phyloP scores from a whole-genome alignment of 1,284 basidiomycete species.

The Retiboletus flavoniger region DNA sequence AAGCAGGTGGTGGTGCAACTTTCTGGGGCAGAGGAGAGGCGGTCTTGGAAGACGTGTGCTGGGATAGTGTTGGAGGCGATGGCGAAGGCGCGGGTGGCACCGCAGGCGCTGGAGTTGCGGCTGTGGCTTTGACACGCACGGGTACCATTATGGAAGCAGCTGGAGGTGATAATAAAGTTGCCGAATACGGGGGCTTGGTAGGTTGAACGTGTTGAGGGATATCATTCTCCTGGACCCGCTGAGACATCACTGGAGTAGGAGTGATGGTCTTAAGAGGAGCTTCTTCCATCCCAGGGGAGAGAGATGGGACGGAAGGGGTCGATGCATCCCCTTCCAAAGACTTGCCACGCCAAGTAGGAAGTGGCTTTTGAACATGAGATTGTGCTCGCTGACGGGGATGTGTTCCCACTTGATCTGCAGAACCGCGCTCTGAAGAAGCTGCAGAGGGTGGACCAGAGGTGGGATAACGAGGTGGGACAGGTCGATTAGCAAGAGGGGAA shows the following conservation, averaged over 20 bases:
- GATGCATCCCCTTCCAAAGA: slow-evolving; percentile 13
- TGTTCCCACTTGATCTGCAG: slow-evolving; percentile 21
- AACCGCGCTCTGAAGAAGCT: slow-evolving; percentile 39
- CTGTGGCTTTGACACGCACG: slow-evolving; percentile 4
- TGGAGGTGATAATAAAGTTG: slow-evolving; percentile 8
- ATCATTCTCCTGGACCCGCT: slow-evolving; percentile 10
- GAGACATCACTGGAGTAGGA: slow-evolving; percentile 6
- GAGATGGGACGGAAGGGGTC: slow-evolving; percentile 6
- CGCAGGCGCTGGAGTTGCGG: neutral
- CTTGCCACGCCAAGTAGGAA: slow-evolving; percentile 25
- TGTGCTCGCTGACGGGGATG: slow-evolving; percentile 29
- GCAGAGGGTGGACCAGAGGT: slow-evolving; percentile 35
- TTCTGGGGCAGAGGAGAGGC: slow-evolving; percentile 15
- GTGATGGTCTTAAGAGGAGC: neutral
- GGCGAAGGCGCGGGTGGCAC: slow-evolving; percentile 3
- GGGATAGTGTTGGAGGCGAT: slow-evolving; percentile 4
- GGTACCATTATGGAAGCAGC: slow-evolving; percentile 7
- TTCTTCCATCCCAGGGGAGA: slow-evolving; percentile 8
- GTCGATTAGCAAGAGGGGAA: slow-evolving; percentile 52
- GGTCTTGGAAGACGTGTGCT: slow-evolving; percentile 19
- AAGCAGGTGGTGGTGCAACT: neutral
- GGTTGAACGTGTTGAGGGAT: slow-evolving; percentile 4
- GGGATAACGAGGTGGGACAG: slow-evolving; percentile 52
- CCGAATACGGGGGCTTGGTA: slow-evolving; percentile 1
- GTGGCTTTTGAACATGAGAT: slow-evolving; percentile 34